phyloP scores from a whole-genome alignment of 2,329 filamentous ascomycete species.

The Fusarium dlaminii region DNA sequence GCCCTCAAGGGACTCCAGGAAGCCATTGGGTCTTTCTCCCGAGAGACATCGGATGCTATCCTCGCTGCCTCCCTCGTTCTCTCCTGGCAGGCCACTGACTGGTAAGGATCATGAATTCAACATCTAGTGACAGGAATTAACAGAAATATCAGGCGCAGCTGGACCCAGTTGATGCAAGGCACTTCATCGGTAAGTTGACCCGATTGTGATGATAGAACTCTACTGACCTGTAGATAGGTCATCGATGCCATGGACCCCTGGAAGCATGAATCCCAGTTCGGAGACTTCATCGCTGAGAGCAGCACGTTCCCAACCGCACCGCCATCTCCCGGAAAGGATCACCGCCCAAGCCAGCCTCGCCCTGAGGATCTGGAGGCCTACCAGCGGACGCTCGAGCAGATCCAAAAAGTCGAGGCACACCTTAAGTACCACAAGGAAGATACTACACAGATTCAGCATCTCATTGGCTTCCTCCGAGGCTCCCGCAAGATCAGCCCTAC shows the following conservation, averaged over 20 bases:
- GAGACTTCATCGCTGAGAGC: conserved; percentile 82
- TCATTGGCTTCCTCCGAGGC: conserved; percentile 77
- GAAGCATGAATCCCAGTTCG: conserved; percentile 89
- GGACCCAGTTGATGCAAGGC: conserved; percentile 92
- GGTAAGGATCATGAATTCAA: conserved; percentile 65
- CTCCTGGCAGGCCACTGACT: conserved; percentile 96
- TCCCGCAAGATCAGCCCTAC: conserved; percentile 75
- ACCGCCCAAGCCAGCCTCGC: conserved; percentile 68
- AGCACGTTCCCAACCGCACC: conserved; percentile 76
- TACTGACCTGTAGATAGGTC: conserved; percentile 62
- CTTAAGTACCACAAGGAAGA: conserved; percentile 76
- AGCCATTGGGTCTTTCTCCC: conserved; percentile 85
- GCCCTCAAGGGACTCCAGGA: conserved; percentile 89
- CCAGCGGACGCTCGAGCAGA: conserved; percentile 71
- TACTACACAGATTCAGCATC: conserved; percentile 72
- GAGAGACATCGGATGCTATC: conserved; percentile 88
- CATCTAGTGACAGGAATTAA: conserved; percentile 25
- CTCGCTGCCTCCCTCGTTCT: conserved; percentile 90
- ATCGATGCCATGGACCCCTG: conserved; percentile 91
- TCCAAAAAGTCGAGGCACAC: conserved; percentile 74
- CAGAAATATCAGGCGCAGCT: conserved; percentile 76
- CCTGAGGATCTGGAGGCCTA: conserved; percentile 77
- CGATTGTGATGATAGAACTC: not conserved
- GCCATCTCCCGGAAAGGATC: conserved; percentile 68
- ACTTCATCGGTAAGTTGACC: conserved; percentile 78